Conservation (phyloP, 1,284 basidiomycete genomes). For the Cerrena zonata region DNA sequence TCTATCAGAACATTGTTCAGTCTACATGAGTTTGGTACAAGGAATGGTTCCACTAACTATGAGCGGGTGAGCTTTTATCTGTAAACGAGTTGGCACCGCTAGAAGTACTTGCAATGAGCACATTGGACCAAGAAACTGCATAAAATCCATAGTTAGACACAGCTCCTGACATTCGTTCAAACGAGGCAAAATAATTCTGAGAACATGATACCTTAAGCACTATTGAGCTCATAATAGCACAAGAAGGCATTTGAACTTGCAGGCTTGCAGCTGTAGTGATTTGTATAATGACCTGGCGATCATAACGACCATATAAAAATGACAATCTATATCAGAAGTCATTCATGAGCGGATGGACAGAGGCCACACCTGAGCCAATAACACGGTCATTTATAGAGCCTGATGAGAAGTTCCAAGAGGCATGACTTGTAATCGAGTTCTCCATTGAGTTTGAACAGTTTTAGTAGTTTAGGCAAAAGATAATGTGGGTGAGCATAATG, state of each 20-base stretch:
- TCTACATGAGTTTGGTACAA: too few species aligned
- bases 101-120: background rate
- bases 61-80: background rate
- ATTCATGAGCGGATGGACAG: background rate
- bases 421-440: too few species aligned
- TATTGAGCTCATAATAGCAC: too few species aligned
- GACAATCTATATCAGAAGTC: constrained; percentile 16
- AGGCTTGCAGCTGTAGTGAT: background rate
- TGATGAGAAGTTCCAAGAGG: too few species aligned
- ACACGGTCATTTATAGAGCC: too few species aligned
- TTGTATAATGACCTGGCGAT: constrained; percentile 3
- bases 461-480: too few species aligned
- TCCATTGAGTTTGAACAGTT: too few species aligned
- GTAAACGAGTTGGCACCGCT: background rate
- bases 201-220: constrained; percentile 11
- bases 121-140: constrained; percentile 6
- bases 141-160: constrained; percentile 13
- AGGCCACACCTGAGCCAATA: too few species aligned
- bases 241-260: background rate
- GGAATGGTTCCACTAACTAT: background rate
- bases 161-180: constrained; percentile 10
- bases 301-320: background rate
- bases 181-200: constrained; percentile 19
- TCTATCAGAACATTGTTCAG: too few species aligned
- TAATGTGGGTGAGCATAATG: too few species aligned